A percentile compares a stretch with the other conserved stretches of the same genome.
Evolutionary conservation across 371 early-diverging fungal species (phyloP).

Genomic region (Encephalitozoon romaleae): DNA sequence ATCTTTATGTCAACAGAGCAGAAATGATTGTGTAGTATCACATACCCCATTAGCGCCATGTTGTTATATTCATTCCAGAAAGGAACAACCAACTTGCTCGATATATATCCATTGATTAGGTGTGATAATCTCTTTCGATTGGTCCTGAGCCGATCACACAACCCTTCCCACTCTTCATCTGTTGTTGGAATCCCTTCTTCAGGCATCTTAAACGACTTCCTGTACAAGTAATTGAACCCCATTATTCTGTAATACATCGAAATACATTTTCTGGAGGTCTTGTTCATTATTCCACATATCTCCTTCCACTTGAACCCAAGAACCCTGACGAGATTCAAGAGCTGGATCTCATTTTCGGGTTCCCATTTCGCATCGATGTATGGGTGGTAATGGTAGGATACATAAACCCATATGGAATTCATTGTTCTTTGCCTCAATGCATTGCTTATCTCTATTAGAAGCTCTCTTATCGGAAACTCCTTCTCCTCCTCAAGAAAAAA

Average conservation of each 20-base stretch:
- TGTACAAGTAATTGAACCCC: not conserved
- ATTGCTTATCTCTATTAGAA: not conserved
- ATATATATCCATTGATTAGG: conserved; percentile 1
- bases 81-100: not conserved
- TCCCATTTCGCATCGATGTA: conserved; percentile 6
- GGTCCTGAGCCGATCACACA: not conserved
- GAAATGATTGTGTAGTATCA: not conserved
- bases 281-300: conserved; percentile 12
- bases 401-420: conserved; percentile 10
- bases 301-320: conserved; percentile 7
- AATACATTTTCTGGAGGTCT: conserved; percentile 6
- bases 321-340: not conserved
- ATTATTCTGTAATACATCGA: not conserved
- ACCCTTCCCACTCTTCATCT: not conserved
- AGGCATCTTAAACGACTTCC: not conserved
- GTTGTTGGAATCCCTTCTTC: not conserved
- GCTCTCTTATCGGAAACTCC: not conserved
- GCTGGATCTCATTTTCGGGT: conserved; percentile 12
- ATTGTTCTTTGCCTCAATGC: not conserved
- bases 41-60: not conserved
- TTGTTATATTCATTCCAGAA: conserved; percentile 8
- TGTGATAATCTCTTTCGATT: not conserved
- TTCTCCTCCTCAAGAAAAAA: conserved; percentile 8
- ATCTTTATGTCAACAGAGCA: not conserved
- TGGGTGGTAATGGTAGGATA: conserved; percentile 2